Conservation (phyloP, 2,329 filamentous ascomycete genomes). For the Aspergillus vadensis region DNA sequence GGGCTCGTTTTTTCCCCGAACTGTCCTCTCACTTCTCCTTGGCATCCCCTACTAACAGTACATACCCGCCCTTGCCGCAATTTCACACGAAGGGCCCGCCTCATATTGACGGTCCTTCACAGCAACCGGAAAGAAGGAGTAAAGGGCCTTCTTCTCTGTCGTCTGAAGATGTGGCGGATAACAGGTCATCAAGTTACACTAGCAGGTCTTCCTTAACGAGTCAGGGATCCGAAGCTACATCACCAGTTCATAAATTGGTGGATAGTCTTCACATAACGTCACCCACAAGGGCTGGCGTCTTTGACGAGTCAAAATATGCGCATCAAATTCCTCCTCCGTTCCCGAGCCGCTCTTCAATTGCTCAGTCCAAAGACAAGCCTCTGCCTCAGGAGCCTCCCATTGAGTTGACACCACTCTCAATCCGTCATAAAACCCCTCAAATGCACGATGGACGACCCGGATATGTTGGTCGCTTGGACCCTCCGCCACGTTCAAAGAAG, state of each 20-base stretch:
- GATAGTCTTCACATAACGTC: constrained; percentile 31
- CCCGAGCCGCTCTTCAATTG: constrained; percentile 25
- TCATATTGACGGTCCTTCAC: neutral
- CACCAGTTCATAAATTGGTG: constrained; percentile 19
- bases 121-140: neutral
- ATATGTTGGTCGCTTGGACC: constrained; percentile 3
- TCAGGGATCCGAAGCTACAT: constrained; percentile 30
- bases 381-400: constrained; percentile 42
- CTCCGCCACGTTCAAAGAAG: constrained; percentile 9
- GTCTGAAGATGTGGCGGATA: constrained; percentile 30
- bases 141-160: constrained; percentile 23
- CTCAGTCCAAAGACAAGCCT: constrained; percentile 42
- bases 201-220: constrained; percentile 38
- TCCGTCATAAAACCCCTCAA: constrained; percentile 21
- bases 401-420: constrained; percentile 31
- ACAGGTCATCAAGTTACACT: constrained; percentile 41
- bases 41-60: constrained; percentile 27
- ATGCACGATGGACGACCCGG: constrained; percentile 8
- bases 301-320: constrained; percentile 33
- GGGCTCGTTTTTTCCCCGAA: constrained; percentile 36
- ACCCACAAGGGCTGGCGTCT: constrained; percentile 31
- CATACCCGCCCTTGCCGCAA: constrained; percentile 9
- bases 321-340: constrained; percentile 17
- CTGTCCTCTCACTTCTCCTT: constrained; percentile 30
- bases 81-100: neutral